phyloP scores from a whole-genome alignment of 169 alveolate genomes.

The Theileria luwenshuni region DNA sequence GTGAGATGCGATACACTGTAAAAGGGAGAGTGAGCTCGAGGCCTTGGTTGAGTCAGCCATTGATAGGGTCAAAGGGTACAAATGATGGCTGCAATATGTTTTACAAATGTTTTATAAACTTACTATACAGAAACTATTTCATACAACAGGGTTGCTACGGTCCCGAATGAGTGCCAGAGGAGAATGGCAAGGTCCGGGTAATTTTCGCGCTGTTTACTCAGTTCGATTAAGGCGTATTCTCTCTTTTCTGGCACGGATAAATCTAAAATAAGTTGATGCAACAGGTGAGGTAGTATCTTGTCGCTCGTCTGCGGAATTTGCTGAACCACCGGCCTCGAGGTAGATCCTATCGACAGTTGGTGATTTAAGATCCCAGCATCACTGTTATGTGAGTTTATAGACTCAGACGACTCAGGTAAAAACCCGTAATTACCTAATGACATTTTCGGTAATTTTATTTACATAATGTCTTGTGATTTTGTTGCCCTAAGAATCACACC shows the following conservation, averaged over 20 bases:
- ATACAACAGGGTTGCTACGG: slow-evolving; percentile 93
- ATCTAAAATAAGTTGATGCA: slow-evolving; percentile 88
- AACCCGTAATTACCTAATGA: slow-evolving; percentile 24
- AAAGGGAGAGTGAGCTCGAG: slow-evolving; percentile 96
- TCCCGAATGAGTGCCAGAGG: slow-evolving; percentile 97
- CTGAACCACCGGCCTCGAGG: slow-evolving; percentile 36
- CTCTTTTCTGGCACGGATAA: slow-evolving; percentile 91
- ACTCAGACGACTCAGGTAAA: slow-evolving; percentile 34
- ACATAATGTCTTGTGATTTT: slow-evolving; percentile 5
- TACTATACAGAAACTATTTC: slow-evolving; percentile 87
- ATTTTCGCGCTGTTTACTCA: slow-evolving; percentile 87
- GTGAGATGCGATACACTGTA: slow-evolving; percentile 98
- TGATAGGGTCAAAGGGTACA: slow-evolving; percentile 93
- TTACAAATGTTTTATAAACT: neutral
- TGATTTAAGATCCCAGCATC: slow-evolving; percentile 24
- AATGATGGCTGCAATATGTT: slow-evolving; percentile 58
- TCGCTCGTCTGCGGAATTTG: slow-evolving; percentile 49
- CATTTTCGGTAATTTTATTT: slow-evolving; percentile 12
- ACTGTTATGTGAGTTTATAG: slow-evolving; percentile 6
- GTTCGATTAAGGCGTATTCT: slow-evolving; percentile 95
- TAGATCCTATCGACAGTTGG: slow-evolving; percentile 32
- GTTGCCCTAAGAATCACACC: slow-evolving; percentile 11
- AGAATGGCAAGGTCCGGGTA: slow-evolving; percentile 95
- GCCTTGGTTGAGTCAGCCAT: slow-evolving; percentile 92
- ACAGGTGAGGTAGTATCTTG: slow-evolving; percentile 64